Evolutionary conservation across 148 eudicot genomes (phyloP).

Genomic region (Nepenthes gracilis): DNA sequence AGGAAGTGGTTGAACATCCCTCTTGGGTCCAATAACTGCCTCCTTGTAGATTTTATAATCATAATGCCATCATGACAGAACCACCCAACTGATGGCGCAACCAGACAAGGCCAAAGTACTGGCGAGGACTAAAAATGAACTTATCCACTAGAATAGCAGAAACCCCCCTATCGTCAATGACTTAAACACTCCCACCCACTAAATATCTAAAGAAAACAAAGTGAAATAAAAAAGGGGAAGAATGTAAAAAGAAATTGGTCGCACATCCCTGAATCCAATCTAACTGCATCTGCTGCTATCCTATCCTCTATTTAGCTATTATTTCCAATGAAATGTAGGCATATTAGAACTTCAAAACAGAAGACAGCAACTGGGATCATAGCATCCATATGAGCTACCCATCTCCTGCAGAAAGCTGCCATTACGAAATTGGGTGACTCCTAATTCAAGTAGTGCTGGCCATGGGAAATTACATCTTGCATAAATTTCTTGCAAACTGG

Average conservation of each 20-base stretch:
- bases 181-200: background rate
- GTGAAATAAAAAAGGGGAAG: background rate
- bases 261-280: background rate
- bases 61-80: conserved; percentile 9
- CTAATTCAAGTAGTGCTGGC: conserved; percentile 67
- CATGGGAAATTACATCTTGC: conserved; percentile 90
- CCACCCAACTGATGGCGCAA: conserved; percentile 5
- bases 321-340: conserved; percentile 7
- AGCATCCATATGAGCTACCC: conserved; percentile 6
- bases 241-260: background rate
- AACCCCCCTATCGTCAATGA: background rate
- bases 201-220: background rate
- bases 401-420: conserved; percentile 34
- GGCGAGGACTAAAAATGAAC: conserved; percentile 4
- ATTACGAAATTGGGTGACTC: conserved; percentile 36
- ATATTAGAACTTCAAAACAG: conserved; percentile 9
- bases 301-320: background rate
- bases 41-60: conserved; percentile 31
- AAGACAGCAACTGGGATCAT: background rate
- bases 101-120: conserved; percentile 2
- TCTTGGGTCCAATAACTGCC: conserved; percentile 36
- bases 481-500: conserved; percentile 98
- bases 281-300: background rate
- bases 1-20: conserved; percentile 49
- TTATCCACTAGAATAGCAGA: conserved; percentile 1